Evolutionary conservation across 1,284 basidiomycete species (phyloP).

Genomic region (Trichosporon inkin): DNA sequence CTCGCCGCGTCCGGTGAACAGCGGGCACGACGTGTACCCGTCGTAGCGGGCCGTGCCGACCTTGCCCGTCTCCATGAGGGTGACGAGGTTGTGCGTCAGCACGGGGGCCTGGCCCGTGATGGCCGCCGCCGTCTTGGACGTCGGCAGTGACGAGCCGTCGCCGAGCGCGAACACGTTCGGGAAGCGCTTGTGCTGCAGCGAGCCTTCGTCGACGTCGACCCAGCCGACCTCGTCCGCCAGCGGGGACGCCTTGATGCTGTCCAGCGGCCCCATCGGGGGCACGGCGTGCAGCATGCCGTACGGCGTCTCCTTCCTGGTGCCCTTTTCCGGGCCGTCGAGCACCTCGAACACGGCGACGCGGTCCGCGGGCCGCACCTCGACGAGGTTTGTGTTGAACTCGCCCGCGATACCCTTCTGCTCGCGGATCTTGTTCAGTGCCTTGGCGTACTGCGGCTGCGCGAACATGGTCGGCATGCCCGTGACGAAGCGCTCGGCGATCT

Average conservation of each 20-base stretch:
- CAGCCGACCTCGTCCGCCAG: constrained; percentile 77
- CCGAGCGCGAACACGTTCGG: constrained; percentile 84
- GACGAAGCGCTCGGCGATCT: constrained; percentile 68
- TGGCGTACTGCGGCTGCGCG: constrained; percentile 74
- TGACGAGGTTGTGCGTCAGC: constrained; percentile 79
- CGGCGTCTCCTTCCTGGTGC: constrained; percentile 62
- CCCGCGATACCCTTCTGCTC: constrained; percentile 73
- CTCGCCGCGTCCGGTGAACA: constrained; percentile 54
- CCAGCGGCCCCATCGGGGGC: constrained; percentile 84
- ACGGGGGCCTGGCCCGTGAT: constrained; percentile 91
- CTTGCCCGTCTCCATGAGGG: constrained; percentile 66
- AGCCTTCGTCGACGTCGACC: constrained; percentile 78
- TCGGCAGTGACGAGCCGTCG: constrained; percentile 85
- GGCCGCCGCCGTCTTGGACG: constrained; percentile 93
- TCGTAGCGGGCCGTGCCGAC: constrained; percentile 66
- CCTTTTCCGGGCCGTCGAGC: constrained; percentile 55
- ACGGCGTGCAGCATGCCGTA: constrained; percentile 84
- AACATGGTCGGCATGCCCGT: constrained; percentile 96
- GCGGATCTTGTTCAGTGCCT: constrained; percentile 74
- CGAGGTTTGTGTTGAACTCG: constrained; percentile 78
- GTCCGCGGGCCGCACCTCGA: constrained; percentile 64
- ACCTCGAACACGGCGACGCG: constrained; percentile 80
- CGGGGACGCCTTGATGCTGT: constrained; percentile 71
- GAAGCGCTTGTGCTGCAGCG: constrained; percentile 75
- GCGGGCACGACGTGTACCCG: constrained; percentile 61